Percentiles rank a stretch among this genome's conserved stretches.
phyloP scores from a whole-genome alignment of 345 rosid genomes.

The Acer negundo region DNA sequence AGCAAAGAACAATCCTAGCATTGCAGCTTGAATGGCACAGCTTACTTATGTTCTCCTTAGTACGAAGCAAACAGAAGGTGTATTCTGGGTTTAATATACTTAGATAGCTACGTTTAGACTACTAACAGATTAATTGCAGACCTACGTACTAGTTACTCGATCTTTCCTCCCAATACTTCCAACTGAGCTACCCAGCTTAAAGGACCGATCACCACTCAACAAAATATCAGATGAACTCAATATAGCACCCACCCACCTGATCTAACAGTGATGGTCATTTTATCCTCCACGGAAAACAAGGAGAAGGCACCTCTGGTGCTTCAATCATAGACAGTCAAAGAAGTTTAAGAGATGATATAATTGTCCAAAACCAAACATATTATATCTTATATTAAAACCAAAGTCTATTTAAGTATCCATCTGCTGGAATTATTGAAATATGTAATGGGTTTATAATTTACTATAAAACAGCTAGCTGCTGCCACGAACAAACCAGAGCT shows the following conservation, averaged over 20 bases:
- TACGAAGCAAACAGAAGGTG: too few relatives aligned
- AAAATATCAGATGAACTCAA: neutral
- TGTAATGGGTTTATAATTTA: constrained; percentile 6
- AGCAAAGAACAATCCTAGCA: too few relatives aligned
- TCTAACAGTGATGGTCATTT: neutral
- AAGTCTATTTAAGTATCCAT: constrained; percentile 11
- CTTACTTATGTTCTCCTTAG: too few relatives aligned
- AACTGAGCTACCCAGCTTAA: constrained; percentile 3
- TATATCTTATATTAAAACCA: neutral
- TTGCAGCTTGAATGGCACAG: too few relatives aligned
- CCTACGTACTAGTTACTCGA: too few relatives aligned
- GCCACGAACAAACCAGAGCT: constrained; percentile 24
- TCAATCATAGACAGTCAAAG: neutral
- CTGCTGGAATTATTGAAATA: constrained; percentile 15
- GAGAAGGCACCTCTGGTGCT: neutral
- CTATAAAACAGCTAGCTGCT: constrained; percentile 7
- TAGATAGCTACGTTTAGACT: too few relatives aligned
- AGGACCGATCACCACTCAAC: neutral
- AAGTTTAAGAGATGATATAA: constrained; percentile 1
- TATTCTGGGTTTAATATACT: too few relatives aligned
- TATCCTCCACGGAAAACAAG: neutral
- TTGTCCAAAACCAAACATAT: neutral
- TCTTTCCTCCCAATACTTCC: neutral
- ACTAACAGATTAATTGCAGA: too few relatives aligned
- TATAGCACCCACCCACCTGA: neutral